Base-by-base conservation (phyloP, 345 rosid genomes). In the Gossypium arboreum region DNA sequence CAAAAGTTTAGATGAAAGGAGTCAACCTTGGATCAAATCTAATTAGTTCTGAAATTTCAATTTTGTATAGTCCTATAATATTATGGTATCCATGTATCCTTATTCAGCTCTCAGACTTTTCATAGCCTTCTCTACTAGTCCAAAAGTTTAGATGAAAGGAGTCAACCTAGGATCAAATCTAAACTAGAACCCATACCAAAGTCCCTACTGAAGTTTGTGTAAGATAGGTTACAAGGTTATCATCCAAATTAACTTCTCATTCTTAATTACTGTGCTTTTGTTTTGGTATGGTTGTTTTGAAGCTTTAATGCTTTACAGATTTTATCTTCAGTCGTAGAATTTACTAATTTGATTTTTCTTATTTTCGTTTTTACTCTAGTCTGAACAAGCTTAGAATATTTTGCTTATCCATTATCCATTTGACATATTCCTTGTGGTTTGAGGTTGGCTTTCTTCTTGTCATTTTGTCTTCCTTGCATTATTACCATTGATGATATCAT, bases 271-370 rank as follows among this genome's bases (percentile, higher is more conserved):
- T 7, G 55, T 45, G 17, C 12, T 34, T 67, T 16, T 45, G 39
- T 45, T 47, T 18, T 45, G 39, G 22, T 22, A 67, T 45, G 71
- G 70, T 2, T 9, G 9, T 67, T 66, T 67, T 22, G 71, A 67
- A 67, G 55, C 71, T 67, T 67, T 67, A 51, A 67, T 22, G 71
- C 45, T 43, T 9, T n/a, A 9, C 69, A n/a, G 27, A 65, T 67
- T 22, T 15, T 66, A 44, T 67, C 6, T 20, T 66, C 17, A 22
- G 29, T 22, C 9, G 11, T 22, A 4, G 55, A 47, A 47, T 22
- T 47, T 29, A 52, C 43, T 4, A 52, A 27, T 51, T 51, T 51
- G 15, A 70, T 43, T 70, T 20, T 12, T 48, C 56, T 43, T 70
- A 16, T n/a, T 17, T 27, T 70, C 47, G 10, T 17, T 51, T 52